Evolutionary conservation across 2,329 filamentous ascomycete species (phyloP).

Genomic region (Zelopaecilomyces penicillatus): DNA sequence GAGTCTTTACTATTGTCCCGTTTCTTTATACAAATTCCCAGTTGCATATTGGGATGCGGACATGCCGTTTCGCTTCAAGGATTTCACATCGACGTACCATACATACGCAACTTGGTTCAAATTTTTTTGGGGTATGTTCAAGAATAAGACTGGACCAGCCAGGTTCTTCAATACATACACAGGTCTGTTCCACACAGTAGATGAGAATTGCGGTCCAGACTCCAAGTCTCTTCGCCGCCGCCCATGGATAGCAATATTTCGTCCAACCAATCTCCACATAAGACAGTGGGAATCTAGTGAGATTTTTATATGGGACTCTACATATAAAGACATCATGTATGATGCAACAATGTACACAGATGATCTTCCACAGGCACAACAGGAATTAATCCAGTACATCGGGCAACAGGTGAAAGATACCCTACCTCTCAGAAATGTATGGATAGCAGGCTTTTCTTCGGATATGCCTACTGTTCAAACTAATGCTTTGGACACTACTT

Average conservation of each 20-base stretch:
- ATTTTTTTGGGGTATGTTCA: conserved; percentile 9
- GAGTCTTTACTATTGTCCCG: conserved; percentile 9
- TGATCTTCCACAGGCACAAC: conserved; percentile 39
- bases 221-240: conserved; percentile 23
- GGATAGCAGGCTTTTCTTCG: conserved; percentile 32
- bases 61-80: conserved; percentile 17
- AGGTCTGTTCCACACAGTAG: conserved; percentile 44
- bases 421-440: conserved; percentile 34
- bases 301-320: conserved; percentile 47
- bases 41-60: conserved; percentile 30
- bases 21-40: conserved; percentile 28
- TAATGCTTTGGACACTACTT: conserved; percentile 34
- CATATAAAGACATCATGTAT: conserved; percentile 18
- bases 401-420: conserved; percentile 16
- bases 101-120: conserved; percentile 18
- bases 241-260: conserved; percentile 44
- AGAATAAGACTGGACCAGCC: neutral
- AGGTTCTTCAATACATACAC: conserved; percentile 14
- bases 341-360: conserved; percentile 14
- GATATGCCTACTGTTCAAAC: conserved; percentile 10
- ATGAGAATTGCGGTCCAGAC: conserved; percentile 26
- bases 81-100: conserved; percentile 11
- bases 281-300: conserved; percentile 30
- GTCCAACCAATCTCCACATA: conserved; percentile 32
- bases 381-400: conserved; percentile 32